These are phyloP conservation scores for Sporisorium sorghi DNA, from an alignment of 1,284 basidiomycete species.

Conservation along the genomic window DNA sequence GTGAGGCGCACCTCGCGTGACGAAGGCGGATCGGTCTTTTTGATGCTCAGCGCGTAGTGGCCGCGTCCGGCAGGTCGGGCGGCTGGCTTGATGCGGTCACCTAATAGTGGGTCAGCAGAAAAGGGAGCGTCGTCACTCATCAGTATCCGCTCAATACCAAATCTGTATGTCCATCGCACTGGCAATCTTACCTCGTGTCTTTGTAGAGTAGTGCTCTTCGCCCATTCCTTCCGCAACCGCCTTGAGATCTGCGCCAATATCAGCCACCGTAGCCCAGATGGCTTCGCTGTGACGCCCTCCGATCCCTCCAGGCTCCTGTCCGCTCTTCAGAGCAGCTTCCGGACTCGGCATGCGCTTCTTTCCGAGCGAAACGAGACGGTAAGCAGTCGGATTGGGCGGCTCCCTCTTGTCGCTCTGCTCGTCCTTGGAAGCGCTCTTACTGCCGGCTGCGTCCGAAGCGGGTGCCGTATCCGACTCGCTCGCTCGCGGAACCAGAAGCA, in stretches of 20 bases:
- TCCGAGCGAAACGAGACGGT: constrained; percentile 49
- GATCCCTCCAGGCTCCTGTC: constrained; percentile 53
- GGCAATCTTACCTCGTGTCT: constrained; percentile 41
- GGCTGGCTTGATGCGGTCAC: constrained; percentile 48
- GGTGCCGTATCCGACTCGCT: constrained; percentile 49
- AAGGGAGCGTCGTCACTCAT: background rate
- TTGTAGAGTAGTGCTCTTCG: constrained; percentile 52
- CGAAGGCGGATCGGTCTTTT: constrained; percentile 46
- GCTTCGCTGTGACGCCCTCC: constrained; percentile 55
- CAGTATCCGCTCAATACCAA: background rate
- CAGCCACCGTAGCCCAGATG: constrained; percentile 55
- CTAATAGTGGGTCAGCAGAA: constrained; percentile 6
- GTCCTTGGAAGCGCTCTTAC: constrained; percentile 6
- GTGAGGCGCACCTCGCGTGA: constrained; percentile 49
- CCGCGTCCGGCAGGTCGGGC: constrained; percentile 54
- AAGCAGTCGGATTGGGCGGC: constrained; percentile 48
- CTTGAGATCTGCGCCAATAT: constrained; percentile 42
- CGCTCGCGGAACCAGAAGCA: constrained; percentile 46
- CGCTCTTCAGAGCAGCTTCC: constrained; percentile 42
- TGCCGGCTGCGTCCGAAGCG: constrained; percentile 5
- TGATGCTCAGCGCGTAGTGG: constrained; percentile 52
- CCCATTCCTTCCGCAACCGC: constrained; percentile 31
- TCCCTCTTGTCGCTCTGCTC: constrained; percentile 34
- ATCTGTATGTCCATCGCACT: background rate
- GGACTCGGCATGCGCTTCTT: constrained; percentile 58